Percentiles rank a stretch among this genome's conserved stretches.
Evolutionary conservation across 768 basidiomycete genomes (phyloP).

Genomic region (Phlebiopsis gigantea): DNA sequence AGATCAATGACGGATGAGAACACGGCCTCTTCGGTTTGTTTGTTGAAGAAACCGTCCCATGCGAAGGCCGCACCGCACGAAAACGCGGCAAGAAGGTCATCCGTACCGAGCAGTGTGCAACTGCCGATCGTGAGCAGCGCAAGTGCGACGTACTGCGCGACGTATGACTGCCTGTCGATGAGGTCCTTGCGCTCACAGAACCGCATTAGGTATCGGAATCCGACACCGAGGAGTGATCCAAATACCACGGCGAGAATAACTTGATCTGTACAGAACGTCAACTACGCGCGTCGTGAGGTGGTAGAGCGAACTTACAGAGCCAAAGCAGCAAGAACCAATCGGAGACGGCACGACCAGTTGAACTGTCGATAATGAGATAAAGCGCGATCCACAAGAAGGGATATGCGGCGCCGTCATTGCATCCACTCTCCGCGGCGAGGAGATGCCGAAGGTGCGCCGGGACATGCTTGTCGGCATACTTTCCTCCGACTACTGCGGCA

Average conservation of each 20-base stretch:
- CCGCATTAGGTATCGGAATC: constrained; percentile 87
- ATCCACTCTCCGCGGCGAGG: constrained; percentile 75
- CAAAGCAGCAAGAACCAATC: constrained; percentile 89
- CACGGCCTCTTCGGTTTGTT: constrained; percentile 89
- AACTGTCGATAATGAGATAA: constrained; percentile 71
- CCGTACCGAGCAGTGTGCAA: constrained; percentile 80
- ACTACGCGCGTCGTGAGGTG: constrained; percentile 6
- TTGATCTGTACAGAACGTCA: constrained; percentile 50
- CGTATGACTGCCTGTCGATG: constrained; percentile 91
- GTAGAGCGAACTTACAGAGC: constrained; percentile 56
- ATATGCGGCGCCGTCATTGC: constrained; percentile 96
- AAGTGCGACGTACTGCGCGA: constrained; percentile 86
- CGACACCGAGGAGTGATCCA: constrained; percentile 69
- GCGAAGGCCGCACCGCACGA: constrained; percentile 94
- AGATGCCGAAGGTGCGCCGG: constrained; percentile 72
- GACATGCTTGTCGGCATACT: constrained; percentile 97
- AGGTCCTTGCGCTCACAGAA: constrained; percentile 83
- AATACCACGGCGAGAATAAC: constrained; percentile 71
- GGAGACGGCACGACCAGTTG: constrained; percentile 58
- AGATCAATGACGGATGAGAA: constrained; percentile 96
- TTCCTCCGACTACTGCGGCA: constrained; percentile 89
- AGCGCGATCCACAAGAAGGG: constrained; percentile 90
- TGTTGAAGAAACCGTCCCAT: constrained; percentile 93
- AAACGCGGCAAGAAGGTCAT: constrained; percentile 93
- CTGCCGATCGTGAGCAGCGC: constrained; percentile 83